Evolutionary conservation across 768 basidiomycete genomes (phyloP).

Genomic region (Fomitopsis pulvina): DNA sequence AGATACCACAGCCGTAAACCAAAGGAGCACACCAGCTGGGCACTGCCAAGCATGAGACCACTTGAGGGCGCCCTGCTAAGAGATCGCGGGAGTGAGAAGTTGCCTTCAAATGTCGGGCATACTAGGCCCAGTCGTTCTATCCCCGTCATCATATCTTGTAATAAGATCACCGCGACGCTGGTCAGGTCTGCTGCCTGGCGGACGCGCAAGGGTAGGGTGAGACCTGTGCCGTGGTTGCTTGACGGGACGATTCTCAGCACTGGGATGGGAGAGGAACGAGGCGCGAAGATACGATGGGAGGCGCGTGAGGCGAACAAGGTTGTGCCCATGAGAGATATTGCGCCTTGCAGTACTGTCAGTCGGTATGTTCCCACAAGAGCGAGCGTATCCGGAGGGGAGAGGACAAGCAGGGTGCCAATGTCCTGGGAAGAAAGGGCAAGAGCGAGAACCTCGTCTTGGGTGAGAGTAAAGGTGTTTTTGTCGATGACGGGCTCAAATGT

Average conservation of each 20-base stretch:
- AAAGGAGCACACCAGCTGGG: slow-evolving; percentile 39
- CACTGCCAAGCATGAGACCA: slow-evolving; percentile 40
- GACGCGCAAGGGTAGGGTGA: slow-evolving; percentile 13
- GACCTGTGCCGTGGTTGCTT: slow-evolving; percentile 2
- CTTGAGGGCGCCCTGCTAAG: slow-evolving; percentile 27
- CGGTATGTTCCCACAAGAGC: slow-evolving; percentile 64
- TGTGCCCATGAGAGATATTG: slow-evolving; percentile 52
- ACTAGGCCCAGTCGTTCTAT: slow-evolving; percentile 62
- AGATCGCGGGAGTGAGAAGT: slow-evolving; percentile 50
- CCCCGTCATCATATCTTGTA: slow-evolving; percentile 53
- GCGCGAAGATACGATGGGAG: slow-evolving; percentile 60
- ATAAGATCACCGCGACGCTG: slow-evolving; percentile 37
- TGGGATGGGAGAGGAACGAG: slow-evolving; percentile 74
- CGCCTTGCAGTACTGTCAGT: slow-evolving; percentile 57
- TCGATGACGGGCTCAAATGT: slow-evolving; percentile 42
- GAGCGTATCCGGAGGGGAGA: slow-evolving; percentile 45
- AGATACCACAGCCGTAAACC: not conserved
- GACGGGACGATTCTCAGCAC: slow-evolving; percentile 30
- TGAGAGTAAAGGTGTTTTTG: slow-evolving; percentile 41
- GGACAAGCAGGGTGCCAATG: slow-evolving; percentile 28
- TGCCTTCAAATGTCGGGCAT: slow-evolving; percentile 53
- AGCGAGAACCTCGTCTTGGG: slow-evolving; percentile 29
- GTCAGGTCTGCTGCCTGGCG: slow-evolving; percentile 5
- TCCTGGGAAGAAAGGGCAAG: slow-evolving; percentile 19
- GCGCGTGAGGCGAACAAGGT: slow-evolving; percentile 34